A percentile compares a stretch with the other conserved stretches of the same genome.
phyloP scores from a whole-genome alignment of 192 early-diverging fungal species.

The Coemansia sp. region DNA sequence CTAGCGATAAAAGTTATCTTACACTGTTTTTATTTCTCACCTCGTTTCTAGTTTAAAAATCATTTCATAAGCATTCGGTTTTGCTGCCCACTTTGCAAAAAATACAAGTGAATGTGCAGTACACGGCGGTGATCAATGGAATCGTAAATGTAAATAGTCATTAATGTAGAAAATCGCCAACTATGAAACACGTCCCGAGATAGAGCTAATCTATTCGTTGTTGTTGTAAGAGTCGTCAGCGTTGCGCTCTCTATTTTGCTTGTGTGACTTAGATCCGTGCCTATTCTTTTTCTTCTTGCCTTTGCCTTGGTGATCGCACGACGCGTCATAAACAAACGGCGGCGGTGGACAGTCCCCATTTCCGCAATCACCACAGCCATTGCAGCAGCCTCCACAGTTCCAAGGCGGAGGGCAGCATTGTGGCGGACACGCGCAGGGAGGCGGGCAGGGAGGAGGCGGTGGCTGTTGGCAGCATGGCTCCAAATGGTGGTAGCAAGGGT shows the following conservation, averaged over 20 bases:
- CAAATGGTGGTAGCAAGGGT: slow-evolving; percentile 17
- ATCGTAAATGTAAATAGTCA: no score
- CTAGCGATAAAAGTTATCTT: not conserved
- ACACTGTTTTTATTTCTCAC: not conserved
- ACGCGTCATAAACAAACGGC: slow-evolving; percentile 35
- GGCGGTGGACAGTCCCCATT: slow-evolving; percentile 25
- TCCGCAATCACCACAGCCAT: not conserved
- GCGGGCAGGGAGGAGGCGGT: slow-evolving; percentile 31
- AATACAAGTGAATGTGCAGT: no score
- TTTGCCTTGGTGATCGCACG: slow-evolving; percentile 8
- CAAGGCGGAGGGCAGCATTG: slow-evolving; percentile 17
- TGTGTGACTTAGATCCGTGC: not conserved
- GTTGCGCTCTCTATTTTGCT: slow-evolving; percentile 1
- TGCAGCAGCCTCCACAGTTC: slow-evolving; percentile 6
- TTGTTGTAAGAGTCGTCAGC: not conserved
- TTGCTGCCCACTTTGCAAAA: no score
- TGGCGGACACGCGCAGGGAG: slow-evolving; percentile 16
- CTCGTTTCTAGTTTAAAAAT: no score
- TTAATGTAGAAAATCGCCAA: no score
- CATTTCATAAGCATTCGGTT: no score
- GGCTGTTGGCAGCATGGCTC: slow-evolving; percentile 30
- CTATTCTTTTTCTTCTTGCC: slow-evolving; percentile 12
- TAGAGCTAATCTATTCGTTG: not conserved
- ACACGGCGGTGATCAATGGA: no score
- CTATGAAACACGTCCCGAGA: no score